These are phyloP conservation scores for Pseudogymnoascus sp. DNA, from an alignment of 2,329 filamentous ascomycete genomes.

Conservation along the genomic window DNA sequence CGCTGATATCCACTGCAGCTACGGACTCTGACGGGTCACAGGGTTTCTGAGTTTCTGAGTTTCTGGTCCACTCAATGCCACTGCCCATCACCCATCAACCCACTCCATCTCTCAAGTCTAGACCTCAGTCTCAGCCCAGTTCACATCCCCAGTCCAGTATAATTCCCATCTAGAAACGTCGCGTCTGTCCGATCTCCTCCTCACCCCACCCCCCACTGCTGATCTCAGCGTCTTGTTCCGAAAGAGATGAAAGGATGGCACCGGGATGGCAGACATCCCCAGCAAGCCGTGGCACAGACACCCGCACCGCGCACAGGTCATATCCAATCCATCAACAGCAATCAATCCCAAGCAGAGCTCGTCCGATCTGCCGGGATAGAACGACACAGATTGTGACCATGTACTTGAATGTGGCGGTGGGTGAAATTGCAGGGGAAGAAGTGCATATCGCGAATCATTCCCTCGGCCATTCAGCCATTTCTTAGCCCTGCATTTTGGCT, in stretches of 20 bases:
- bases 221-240: background rate
- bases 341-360: conserved; percentile 4
- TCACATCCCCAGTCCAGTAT: conserved; percentile 1
- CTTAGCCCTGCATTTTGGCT: background rate
- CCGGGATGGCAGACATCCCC: background rate
- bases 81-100: background rate
- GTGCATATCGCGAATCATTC: background rate
- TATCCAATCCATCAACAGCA: background rate
- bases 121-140: conserved; percentile 8
- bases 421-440: background rate
- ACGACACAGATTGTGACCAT: background rate
- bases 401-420: background rate
- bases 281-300: background rate
- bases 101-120: background rate
- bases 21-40: background rate
- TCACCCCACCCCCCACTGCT: background rate
- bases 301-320: background rate
- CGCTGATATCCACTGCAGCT: conserved; percentile 1
- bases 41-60: background rate
- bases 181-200: background rate
- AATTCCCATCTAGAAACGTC: conserved; percentile 7
- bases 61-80: background rate
- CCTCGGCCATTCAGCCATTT: background rate
- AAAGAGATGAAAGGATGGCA: conserved; percentile 4
- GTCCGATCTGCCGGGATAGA: conserved; percentile 1